Evolutionary conservation across 371 early-diverging fungal genomes (phyloP), one percentile per base, ranked within the genome.

Genomic region (Mortierella sp.): DNA sequence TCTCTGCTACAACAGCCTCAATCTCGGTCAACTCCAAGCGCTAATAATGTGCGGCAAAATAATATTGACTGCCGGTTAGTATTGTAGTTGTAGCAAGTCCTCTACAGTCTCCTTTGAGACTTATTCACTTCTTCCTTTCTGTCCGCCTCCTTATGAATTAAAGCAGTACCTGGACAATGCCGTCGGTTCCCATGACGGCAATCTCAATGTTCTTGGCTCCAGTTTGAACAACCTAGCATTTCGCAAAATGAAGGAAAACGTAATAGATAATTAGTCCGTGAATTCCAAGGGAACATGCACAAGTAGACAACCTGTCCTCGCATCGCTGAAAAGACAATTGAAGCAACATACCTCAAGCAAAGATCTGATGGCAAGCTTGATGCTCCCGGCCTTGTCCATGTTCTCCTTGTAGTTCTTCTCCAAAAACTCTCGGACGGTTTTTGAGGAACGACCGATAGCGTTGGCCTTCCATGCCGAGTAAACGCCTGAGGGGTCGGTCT

Each of bases 401-500:
- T 96, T 94, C 59, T 96, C 96, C 76, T 93, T 91, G 87, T 97
- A 97, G 89, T 98, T 97, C 95, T 98, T 98, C 87, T 99, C 99
- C 83, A 99, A 91, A 90, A 98, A 98, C 88, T 98, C 98, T 72
- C 97, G 96, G 51, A 99, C 98, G 4, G 98, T 98, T 90, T 98
- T 97, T 79, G 98, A 96, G 88, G 95, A 96, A 83, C 98, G 92
- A n/a, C 99, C 99, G 83, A 99, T 97, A 13, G 98, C 92, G 88
- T 97, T 98, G 71, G 98, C 99, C 92, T 97, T 97, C 98, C 99
- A 99, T 81, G 98, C 98, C 73, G 98, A 95, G 89, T 97, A 99
- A 82, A 99, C 99, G 73, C 99, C 99, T 69, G 99, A 98, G 21
- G 99, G 99, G 82, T 99, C 99, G 28, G 99, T 98, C 90, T 99